Evolutionary conservation across 2,329 filamentous ascomycete genomes (phyloP).

Genomic region (Aspergillus phoenicis): DNA sequence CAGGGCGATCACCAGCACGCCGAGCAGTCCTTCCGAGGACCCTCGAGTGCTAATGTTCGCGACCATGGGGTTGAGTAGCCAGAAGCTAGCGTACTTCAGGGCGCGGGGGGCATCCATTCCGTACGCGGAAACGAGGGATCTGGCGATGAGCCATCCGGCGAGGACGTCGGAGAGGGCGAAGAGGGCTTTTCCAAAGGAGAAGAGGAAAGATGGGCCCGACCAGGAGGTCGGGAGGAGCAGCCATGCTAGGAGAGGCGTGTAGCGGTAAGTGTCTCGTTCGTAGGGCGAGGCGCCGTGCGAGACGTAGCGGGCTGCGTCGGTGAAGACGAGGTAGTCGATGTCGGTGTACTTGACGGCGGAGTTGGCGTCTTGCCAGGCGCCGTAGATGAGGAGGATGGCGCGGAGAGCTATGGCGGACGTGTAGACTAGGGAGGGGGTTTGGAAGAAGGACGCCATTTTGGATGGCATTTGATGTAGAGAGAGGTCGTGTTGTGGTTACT

Average conservation of each 20-base stretch:
- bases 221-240: slow-evolving; percentile 78
- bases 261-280: slow-evolving; percentile 88
- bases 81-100: slow-evolving; percentile 78
- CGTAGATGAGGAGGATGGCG: slow-evolving; percentile 75
- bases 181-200: slow-evolving; percentile 82
- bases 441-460: not conserved
- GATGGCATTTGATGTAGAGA: not conserved
- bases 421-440: not conserved
- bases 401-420: slow-evolving; percentile 62
- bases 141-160: slow-evolving; percentile 76
- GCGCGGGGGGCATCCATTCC: slow-evolving; percentile 59
- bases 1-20: slow-evolving; percentile 78
- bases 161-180: slow-evolving; percentile 83
- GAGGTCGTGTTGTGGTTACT: not conserved
- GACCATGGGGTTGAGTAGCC: slow-evolving; percentile 97
- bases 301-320: slow-evolving; percentile 82
- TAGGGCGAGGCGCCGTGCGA: slow-evolving; percentile 74
- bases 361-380: slow-evolving; percentile 87
- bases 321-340: slow-evolving; percentile 98
- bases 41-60: slow-evolving; percentile 94
- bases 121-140: slow-evolving; percentile 52
- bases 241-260: slow-evolving; percentile 93
- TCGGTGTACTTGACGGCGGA: slow-evolving; percentile 97
- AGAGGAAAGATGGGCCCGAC: slow-evolving; percentile 38
- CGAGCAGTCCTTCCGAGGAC: slow-evolving; percentile 87